Evolutionary conservation across 495 filamentous ascomycete genomes (phyloP).

Genomic region (Hypoxylon trugodes): DNA sequence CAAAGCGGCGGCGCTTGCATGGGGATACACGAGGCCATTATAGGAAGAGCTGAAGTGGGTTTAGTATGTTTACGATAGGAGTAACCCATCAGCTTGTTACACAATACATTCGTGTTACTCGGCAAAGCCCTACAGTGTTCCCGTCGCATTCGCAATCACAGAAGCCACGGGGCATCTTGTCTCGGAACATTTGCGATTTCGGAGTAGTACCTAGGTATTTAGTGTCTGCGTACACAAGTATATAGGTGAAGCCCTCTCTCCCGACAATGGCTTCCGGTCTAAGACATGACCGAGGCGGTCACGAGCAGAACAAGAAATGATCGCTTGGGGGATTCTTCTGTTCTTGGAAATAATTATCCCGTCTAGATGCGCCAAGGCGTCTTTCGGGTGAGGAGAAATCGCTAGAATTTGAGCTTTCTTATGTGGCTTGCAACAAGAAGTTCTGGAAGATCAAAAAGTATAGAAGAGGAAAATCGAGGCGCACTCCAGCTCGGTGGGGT

Average conservation of each 20-base stretch:
- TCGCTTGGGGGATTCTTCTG: slow-evolving; percentile 4
- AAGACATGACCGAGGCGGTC: slow-evolving; percentile 24
- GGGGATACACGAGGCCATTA: not conserved
- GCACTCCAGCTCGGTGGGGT: slow-evolving; percentile 14
- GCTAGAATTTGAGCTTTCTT: not conserved
- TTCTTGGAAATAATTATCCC: slow-evolving; percentile 10
- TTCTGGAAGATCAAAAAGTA: not conserved
- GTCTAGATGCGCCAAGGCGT: slow-evolving; percentile 4
- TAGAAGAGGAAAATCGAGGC: not conserved
- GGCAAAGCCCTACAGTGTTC: not conserved
- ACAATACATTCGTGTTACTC: slow-evolving; percentile 27
- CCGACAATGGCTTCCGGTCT: slow-evolving; percentile 12
- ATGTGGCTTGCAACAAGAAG: not conserved
- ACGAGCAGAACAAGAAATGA: slow-evolving; percentile 1
- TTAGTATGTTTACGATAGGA: not conserved
- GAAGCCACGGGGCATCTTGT: no score
- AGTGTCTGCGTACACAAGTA: no score
- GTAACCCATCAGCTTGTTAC: slow-evolving; percentile 8
- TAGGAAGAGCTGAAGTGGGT: slow-evolving; percentile 5
- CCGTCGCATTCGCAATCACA: slow-evolving; percentile 1
- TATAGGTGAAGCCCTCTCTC: no score
- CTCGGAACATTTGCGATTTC: not conserved
- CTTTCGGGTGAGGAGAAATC: not conserved
- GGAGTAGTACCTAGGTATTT: not conserved
- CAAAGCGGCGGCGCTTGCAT: slow-evolving; percentile 5